Percentiles rank a stretch among this genome's conserved stretches.
These are phyloP conservation scores for Saururus chinensis DNA, from an alignment of 164 flowering plant genomes.

Conservation along the genomic window DNA sequence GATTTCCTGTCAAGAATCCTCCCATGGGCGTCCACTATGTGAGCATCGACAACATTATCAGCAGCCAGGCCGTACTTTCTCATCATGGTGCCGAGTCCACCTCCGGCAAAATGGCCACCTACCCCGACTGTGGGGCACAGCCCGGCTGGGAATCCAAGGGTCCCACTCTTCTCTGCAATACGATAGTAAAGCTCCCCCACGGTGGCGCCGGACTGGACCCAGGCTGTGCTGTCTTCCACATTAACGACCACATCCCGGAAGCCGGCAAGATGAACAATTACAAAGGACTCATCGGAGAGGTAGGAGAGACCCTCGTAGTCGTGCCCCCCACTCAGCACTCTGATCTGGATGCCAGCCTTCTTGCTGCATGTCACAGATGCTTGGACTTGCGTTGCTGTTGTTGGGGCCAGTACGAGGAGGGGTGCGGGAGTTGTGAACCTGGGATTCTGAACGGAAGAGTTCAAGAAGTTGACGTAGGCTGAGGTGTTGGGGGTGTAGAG, in stretches of 20 bases:
- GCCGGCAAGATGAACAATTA: constrained; percentile 16
- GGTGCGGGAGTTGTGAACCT: constrained; percentile 2
- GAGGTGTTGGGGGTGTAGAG: not conserved
- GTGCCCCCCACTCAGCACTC: constrained; percentile 20
- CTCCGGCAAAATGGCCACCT: constrained; percentile 8
- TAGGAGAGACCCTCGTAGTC: constrained; percentile 20
- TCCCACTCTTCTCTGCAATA: constrained; percentile 6
- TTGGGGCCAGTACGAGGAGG: constrained; percentile 9
- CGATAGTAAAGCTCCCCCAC: constrained; percentile 16
- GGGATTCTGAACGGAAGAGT: constrained; percentile 1
- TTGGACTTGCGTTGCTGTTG: constrained; percentile 6
- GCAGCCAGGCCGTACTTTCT: constrained; percentile 9
- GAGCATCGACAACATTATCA: constrained; percentile 15
- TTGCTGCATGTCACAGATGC: constrained; percentile 12
- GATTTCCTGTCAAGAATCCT: constrained; percentile 9
- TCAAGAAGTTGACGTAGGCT: not conserved
- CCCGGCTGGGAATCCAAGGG: constrained; percentile 20
- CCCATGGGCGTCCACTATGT: constrained; percentile 8
- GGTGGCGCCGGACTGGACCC: constrained; percentile 22
- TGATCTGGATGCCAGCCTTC: constrained; percentile 5
- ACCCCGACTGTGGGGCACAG: constrained; percentile 13
- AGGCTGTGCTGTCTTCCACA: constrained; percentile 9
- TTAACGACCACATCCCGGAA: constrained; percentile 9
- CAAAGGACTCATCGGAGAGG: constrained; percentile 6
- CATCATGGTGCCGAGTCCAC: constrained; percentile 3